These are phyloP conservation scores for Aspergillus phoenicis DNA, from an alignment of 2,329 filamentous ascomycete species.

Conservation along the genomic window DNA sequence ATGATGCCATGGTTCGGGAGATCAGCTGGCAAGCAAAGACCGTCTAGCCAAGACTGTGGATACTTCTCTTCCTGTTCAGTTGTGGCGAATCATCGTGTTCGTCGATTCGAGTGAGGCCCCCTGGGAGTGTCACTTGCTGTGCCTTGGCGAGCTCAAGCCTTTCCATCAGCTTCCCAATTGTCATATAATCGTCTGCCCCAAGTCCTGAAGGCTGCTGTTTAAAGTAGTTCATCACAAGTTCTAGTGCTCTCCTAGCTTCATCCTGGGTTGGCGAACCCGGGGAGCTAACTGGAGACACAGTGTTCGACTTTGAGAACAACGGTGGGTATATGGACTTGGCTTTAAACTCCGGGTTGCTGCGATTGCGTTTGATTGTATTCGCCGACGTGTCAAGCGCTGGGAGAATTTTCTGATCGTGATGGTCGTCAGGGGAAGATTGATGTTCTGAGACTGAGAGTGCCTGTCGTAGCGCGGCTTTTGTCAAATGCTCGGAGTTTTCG, in stretches of 20 bases:
- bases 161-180: slow-evolving; percentile 80
- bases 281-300: slow-evolving; percentile 56
- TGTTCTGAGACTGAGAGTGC: slow-evolving; percentile 48
- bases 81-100: slow-evolving; percentile 46
- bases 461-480: slow-evolving; percentile 52
- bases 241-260: slow-evolving; percentile 78
- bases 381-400: slow-evolving; percentile 30
- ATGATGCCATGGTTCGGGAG: background rate
- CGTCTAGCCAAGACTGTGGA: slow-evolving; percentile 43
- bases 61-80: slow-evolving; percentile 50
- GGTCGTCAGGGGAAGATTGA: slow-evolving; percentile 56
- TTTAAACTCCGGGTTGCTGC: slow-evolving; percentile 49
- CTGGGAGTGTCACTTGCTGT: slow-evolving; percentile 42
- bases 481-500: slow-evolving; percentile 57
- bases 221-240: slow-evolving; percentile 81
- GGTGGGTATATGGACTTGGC: slow-evolving; percentile 45
- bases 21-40: background rate
- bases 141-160: slow-evolving; percentile 72
- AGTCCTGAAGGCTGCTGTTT: slow-evolving; percentile 69
- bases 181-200: slow-evolving; percentile 76
- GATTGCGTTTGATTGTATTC: slow-evolving; percentile 46
- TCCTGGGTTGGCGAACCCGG: slow-evolving; percentile 75
- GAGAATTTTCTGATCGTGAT: slow-evolving; percentile 42
- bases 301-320: slow-evolving; percentile 41
- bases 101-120: slow-evolving; percentile 48